phyloP scores from a whole-genome alignment of 352 stramenopile genomes.

The Phytopythium litorale region DNA sequence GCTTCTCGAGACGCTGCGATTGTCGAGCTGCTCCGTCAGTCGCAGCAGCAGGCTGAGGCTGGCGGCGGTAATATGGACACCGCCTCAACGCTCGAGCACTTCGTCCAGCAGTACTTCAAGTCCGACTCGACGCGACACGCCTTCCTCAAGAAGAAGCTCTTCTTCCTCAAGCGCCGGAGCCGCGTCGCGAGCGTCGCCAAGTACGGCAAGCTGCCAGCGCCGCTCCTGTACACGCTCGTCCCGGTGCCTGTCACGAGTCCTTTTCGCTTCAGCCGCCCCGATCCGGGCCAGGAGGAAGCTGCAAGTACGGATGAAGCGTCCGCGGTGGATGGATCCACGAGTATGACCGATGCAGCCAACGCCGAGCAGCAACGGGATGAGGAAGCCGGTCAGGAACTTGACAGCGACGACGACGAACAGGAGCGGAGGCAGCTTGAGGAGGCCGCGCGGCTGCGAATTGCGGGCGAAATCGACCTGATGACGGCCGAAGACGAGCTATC shows the following conservation, averaged over 20 bases:
- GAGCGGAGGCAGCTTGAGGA: conserved; percentile 14
- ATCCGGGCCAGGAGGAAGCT: neutral
- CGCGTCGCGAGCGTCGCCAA: conserved; percentile 33
- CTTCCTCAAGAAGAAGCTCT: conserved; percentile 54
- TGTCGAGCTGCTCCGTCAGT: conserved; percentile 21
- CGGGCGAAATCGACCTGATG: conserved; percentile 27
- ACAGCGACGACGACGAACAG: conserved; percentile 21
- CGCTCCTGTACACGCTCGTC: conserved; percentile 41
- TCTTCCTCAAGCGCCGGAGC: conserved; percentile 34
- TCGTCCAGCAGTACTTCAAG: conserved; percentile 45
- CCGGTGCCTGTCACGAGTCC: conserved; percentile 19
- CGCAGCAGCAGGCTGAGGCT: conserved; percentile 19
- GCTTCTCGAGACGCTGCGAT: conserved; percentile 34
- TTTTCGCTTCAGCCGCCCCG: conserved; percentile 16
- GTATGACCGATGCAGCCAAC: neutral
- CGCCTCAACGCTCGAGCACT: conserved; percentile 17
- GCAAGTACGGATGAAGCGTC: neutral
- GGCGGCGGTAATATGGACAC: conserved; percentile 4
- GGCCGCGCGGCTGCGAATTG: conserved; percentile 8
- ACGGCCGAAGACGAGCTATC: conserved; percentile 32
- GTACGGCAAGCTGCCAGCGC: conserved; percentile 41
- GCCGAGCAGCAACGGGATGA: neutral
- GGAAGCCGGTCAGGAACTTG: neutral
- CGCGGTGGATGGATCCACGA: neutral
- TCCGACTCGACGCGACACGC: conserved; percentile 29